Evolutionary conservation across 164 flowering plant species (phyloP).

Genomic region (Malania oleifera): DNA sequence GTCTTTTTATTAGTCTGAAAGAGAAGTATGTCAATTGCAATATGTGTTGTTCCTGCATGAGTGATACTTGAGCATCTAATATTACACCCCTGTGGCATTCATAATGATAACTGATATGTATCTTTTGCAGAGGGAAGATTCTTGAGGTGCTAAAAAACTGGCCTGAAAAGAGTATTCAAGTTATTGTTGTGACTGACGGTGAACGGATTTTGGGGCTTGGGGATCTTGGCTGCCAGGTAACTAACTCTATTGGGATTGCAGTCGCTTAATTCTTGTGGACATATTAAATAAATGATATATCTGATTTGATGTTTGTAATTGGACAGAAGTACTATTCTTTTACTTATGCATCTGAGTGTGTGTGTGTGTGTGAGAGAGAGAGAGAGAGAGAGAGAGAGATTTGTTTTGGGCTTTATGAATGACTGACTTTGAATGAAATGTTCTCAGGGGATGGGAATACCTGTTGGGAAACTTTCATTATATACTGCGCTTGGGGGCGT

Average conservation of each 20-base stretch:
- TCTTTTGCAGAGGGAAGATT: conserved; percentile 32
- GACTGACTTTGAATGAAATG: neutral
- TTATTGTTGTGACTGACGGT: conserved; percentile 51
- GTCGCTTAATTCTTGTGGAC: no score
- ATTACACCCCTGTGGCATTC: neutral
- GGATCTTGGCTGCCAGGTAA: conserved; percentile 49
- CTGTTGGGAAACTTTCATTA: conserved; percentile 42
- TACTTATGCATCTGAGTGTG: no score
- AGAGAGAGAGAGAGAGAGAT: no score
- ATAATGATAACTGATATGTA: neutral
- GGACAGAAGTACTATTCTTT: no score
- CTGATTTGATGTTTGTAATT: no score
- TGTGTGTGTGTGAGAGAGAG: no score
- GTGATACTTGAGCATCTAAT: neutral
- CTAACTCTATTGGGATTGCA: neutral
- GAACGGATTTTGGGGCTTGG: conserved; percentile 45
- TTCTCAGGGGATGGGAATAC: conserved; percentile 46
- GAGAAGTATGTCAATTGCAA: conserved; percentile 25
- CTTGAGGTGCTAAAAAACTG: conserved; percentile 43
- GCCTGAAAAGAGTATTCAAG: conserved; percentile 48
- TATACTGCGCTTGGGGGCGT: conserved; percentile 51
- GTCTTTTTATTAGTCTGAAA: conserved; percentile 41
- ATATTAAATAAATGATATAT: no score
- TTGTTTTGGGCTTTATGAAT: neutral
- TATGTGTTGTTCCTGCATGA: neutral